Percentiles rank a stretch among this genome's conserved stretches.
Conservation (phyloP, 495 filamentous ascomycete species). For the Monascus purpureus region DNA sequence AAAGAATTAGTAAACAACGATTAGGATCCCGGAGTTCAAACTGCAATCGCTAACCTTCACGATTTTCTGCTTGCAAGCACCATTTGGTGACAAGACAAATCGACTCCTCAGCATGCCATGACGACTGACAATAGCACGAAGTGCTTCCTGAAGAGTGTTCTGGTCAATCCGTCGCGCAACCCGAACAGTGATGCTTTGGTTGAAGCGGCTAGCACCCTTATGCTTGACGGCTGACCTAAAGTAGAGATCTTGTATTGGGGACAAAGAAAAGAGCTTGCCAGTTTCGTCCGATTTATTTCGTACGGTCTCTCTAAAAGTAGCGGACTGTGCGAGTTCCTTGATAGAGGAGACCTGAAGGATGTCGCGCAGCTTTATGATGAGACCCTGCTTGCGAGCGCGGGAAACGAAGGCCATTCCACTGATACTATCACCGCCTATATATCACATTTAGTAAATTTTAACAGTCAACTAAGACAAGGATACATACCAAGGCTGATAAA, state of each 20-base stretch:
- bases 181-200: slow-evolving; percentile 53
- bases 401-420: slow-evolving; percentile 28
- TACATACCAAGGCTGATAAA: slow-evolving; percentile 30
- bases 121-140: slow-evolving; percentile 43
- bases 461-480: slow-evolving; percentile 6
- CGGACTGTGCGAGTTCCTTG: slow-evolving; percentile 18
- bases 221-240: slow-evolving; percentile 31
- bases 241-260: slow-evolving; percentile 32
- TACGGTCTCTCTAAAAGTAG: slow-evolving; percentile 9
- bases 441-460: slow-evolving; percentile 9
- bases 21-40: background rate
- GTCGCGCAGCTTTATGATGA: slow-evolving; percentile 21
- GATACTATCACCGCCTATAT: slow-evolving; percentile 32
- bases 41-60: slow-evolving; percentile 11
- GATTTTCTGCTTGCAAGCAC: slow-evolving; percentile 31
- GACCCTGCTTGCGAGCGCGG: slow-evolving; percentile 21
- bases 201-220: slow-evolving; percentile 43
- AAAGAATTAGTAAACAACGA: slow-evolving; percentile 6
- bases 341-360: slow-evolving; percentile 24
- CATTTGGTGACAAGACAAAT: slow-evolving; percentile 26
- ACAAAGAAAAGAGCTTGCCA: slow-evolving; percentile 37
- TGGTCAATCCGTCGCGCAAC: slow-evolving; percentile 34
- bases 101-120: slow-evolving; percentile 61
- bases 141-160: slow-evolving; percentile 36
- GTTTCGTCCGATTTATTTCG: slow-evolving; percentile 17